Conservation (phyloP, 2,329 filamentous ascomycete species). For the Aspergillus brasiliensis region DNA sequence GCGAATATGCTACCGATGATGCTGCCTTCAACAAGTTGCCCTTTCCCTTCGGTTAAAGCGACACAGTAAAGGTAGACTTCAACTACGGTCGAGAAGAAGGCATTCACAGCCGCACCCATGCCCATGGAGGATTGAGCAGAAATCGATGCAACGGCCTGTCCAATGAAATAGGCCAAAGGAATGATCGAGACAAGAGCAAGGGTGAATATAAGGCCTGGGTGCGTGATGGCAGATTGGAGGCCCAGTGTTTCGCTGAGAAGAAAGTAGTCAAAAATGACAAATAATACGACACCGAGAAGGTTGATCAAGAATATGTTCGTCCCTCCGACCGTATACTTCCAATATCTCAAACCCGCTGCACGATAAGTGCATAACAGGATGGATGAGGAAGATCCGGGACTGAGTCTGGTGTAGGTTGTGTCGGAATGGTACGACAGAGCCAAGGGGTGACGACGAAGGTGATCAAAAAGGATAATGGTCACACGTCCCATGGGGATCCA, state of each 20-base stretch:
- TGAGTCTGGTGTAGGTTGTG: constrained; percentile 69
- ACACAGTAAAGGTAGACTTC: constrained; percentile 98
- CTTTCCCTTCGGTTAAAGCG: constrained; percentile 88
- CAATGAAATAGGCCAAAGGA: constrained; percentile 95
- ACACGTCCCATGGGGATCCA: constrained; percentile 98
- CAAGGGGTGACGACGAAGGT: constrained; percentile 87
- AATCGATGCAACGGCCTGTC: constrained; percentile 96
- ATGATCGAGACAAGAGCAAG: constrained; percentile 89
- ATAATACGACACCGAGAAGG: constrained; percentile 86
- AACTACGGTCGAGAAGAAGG: constrained; percentile 96
- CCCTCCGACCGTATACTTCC: constrained; percentile 98
- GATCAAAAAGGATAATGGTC: constrained; percentile 83
- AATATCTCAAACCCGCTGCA: constrained; percentile 90
- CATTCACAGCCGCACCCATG: constrained; percentile 92
- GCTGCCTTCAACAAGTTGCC: constrained; percentile 89
- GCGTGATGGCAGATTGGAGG: constrained; percentile 72
- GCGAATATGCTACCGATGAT: constrained; percentile 98
- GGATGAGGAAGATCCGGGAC: constrained; percentile 73
- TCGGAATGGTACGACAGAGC: constrained; percentile 93
- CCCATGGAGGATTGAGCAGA: constrained; percentile 99
- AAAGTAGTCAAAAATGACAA: constrained; percentile 91
- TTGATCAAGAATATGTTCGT: constrained; percentile 99
- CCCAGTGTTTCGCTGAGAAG: constrained; percentile 71
- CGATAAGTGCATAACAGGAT: constrained; percentile 96
- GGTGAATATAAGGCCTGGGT: constrained; percentile 81